Evolutionary conservation across 2,329 filamentous ascomycete genomes (phyloP).

Genomic region (Penicillium hesseltinei): DNA sequence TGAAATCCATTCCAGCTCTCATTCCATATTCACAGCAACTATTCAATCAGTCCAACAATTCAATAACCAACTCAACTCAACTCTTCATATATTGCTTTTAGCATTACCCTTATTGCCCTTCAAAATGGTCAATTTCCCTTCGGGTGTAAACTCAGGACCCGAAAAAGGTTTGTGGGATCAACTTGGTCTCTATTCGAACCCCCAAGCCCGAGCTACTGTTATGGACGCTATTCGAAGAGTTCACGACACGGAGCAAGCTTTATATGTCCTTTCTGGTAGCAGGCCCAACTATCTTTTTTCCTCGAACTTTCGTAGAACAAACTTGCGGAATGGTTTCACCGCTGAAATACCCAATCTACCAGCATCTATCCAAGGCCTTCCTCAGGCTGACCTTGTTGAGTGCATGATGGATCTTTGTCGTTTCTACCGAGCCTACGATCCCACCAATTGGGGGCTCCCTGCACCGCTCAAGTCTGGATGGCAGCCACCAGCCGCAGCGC

Average conservation of each 20-base stretch:
- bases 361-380: background rate
- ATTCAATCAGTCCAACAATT: background rate
- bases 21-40: background rate
- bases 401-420: background rate
- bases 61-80: background rate
- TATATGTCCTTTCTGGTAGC: accelerated
- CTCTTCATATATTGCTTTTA: background rate
- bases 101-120: background rate
- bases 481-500: background rate
- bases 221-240: background rate
- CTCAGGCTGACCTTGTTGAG: background rate
- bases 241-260: background rate
- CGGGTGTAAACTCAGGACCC: background rate
- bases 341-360: background rate
- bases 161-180: background rate
- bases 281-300: background rate
- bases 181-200: background rate
- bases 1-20: background rate
- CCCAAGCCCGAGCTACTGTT: background rate
- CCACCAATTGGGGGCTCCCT: background rate
- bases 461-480: background rate
- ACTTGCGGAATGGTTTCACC: background rate
- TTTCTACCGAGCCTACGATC: background rate
- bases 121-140: background rate
- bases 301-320: background rate